phyloP scores from a whole-genome alignment of 257 asterid genomes.

The Fraxinus anomala region DNA sequence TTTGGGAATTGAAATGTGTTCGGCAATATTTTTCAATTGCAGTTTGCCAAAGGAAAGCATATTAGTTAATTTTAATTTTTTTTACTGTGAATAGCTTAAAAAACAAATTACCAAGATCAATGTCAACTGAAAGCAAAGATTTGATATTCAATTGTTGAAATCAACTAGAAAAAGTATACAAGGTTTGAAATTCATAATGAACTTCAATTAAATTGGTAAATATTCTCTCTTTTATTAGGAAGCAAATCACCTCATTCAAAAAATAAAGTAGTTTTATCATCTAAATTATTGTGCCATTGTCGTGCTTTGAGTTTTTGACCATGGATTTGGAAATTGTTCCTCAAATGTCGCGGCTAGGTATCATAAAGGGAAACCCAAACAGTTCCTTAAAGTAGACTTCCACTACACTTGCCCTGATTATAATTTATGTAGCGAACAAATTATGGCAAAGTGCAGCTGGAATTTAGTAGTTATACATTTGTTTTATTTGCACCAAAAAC shows the following conservation, averaged over 20 bases:
- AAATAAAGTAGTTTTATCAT: neutral
- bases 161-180: neutral
- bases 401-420: neutral
- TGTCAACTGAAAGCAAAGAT: no score
- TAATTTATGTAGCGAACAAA: no score
- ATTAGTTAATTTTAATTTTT: neutral
- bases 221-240: neutral
- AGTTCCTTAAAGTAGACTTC: neutral
- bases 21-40: neutral
- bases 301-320: neutral
- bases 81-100: neutral
- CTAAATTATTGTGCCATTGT: neutral
- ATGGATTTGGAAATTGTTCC: neutral
- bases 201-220: neutral
- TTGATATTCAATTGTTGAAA: neutral
- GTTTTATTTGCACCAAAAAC: neutral
- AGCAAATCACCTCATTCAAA: neutral
- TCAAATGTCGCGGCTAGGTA: neutral
- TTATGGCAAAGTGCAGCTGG: neutral
- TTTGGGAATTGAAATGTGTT: neutral
- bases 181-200: neutral
- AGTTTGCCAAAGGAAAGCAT: neutral
- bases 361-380: neutral
- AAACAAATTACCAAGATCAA: no score
- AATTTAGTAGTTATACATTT: neutral